Evolutionary conservation across 176 grass and related monocot genomes (phyloP).

Genomic region (Hyparrhenia diplandra): DNA sequence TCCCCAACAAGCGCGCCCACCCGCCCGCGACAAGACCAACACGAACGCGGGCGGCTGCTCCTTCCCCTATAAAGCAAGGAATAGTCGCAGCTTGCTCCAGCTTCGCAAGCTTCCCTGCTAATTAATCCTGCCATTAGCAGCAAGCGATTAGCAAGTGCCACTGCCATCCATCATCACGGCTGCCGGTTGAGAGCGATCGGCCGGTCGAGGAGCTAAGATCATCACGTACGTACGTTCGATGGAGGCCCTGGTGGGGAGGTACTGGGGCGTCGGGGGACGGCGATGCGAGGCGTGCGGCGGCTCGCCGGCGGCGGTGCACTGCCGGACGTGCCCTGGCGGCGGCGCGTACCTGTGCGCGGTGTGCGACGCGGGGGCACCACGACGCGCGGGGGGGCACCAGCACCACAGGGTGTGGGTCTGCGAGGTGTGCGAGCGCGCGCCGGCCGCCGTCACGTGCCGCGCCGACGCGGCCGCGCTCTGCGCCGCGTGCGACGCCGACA

Average conservation of each 20-base stretch:
- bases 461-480: slow-evolving; percentile 75
- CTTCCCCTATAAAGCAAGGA: slow-evolving; percentile 35
- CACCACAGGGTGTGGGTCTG: slow-evolving; percentile 47
- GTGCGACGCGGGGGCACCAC: slow-evolving; percentile 32
- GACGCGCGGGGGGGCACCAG: slow-evolving; percentile 24
- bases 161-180: neutral
- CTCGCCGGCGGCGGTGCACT: slow-evolving; percentile 33
- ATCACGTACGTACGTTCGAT: neutral
- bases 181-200: neutral
- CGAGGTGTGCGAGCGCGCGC: slow-evolving; percentile 85
- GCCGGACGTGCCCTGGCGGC: slow-evolving; percentile 10
- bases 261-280: slow-evolving; percentile 33
- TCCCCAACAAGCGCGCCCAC: neutral
- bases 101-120: neutral
- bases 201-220: neutral
- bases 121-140: slow-evolving; percentile 2
- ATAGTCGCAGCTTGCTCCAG: neutral
- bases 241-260: slow-evolving; percentile 13
- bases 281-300: slow-evolving; percentile 31
- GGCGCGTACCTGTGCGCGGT: slow-evolving; percentile 25
- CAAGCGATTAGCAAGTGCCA: neutral
- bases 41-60: neutral
- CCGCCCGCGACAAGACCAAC: neutral
- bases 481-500: slow-evolving; percentile 42
- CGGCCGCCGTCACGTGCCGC: slow-evolving; percentile 71